phyloP scores from a whole-genome alignment of 2,329 filamentous ascomycete species.

The Fonsecaea monophora region DNA sequence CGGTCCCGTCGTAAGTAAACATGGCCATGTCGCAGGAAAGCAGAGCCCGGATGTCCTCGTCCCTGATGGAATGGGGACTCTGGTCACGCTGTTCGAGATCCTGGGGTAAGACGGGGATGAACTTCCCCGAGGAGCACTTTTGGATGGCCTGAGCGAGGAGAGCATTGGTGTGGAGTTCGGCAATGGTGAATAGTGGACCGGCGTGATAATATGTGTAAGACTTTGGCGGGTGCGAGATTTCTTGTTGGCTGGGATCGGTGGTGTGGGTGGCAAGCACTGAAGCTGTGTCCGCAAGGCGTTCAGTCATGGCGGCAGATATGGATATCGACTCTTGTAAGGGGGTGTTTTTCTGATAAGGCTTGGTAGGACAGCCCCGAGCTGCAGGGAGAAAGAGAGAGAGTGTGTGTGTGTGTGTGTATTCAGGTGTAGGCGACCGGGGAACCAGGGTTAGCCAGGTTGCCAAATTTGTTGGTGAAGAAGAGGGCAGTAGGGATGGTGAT shows the following conservation, averaged over 20 bases:
- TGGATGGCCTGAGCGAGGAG: conserved; percentile 36
- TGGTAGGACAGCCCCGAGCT: not conserved
- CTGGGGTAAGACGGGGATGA: conserved; percentile 39
- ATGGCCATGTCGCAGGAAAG: conserved; percentile 39
- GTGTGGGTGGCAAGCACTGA: conserved; percentile 31
- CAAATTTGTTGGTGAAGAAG: not conserved
- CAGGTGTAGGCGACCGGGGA: not conserved
- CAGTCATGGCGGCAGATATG: not conserved
- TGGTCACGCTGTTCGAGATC: conserved; percentile 39
- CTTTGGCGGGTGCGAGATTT: conserved; percentile 24
- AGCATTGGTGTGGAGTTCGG: conserved; percentile 39
- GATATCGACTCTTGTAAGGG: not conserved
- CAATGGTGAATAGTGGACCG: conserved; percentile 40
- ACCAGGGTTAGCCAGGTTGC: not conserved
- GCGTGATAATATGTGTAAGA: conserved; percentile 42
- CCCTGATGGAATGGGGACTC: conserved; percentile 39
- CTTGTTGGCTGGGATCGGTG: conserved; percentile 13
- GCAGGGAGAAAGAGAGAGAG: no score
- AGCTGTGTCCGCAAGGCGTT: not conserved
- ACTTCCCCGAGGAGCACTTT: conserved; percentile 33
- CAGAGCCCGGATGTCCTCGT: conserved; percentile 38
- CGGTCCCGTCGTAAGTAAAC: conserved; percentile 40
- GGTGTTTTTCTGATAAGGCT: not conserved
- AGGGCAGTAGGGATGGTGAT: not conserved
- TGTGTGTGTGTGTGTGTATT: not conserved